Evolutionary conservation across 2,329 filamentous ascomycete genomes (phyloP), one percentile per base, ranked within the genome.

Genomic region (Aureobasidium sp.): DNA sequence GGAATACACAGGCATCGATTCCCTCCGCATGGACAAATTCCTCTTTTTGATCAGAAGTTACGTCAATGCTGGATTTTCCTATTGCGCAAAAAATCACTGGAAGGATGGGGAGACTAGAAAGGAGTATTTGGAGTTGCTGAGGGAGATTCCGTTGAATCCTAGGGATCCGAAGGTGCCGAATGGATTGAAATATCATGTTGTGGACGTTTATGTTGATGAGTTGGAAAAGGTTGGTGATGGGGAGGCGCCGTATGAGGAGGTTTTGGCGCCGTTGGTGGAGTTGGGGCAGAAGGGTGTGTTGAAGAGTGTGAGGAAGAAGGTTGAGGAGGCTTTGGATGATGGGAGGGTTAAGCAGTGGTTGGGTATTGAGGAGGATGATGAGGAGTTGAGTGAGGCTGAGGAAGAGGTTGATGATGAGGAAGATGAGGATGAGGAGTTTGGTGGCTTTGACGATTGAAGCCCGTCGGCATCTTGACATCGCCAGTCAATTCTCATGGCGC

Each of bases 161-260:
- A 73, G 70, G 62, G 77, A 82, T 67, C 68, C 70, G 57, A 86
- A 84, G 69, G 84, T 95, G 1, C 89, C 93, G 0, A 89, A 94
- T 68, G 94, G 94, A 0, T 72, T 99, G 73, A 79, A 91, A 65
- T 86, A 96, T 74, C 94, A 99, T 75, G 83, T 92, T 15, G 75
- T 96, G 65, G 94, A 99, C 77, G 83, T 97, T 60, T 97, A 89
- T 85, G 83, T 96, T 9, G 94, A 97, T 73, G 92, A 97, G 80
- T 75, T 92, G 69, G 89, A 92, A 74, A 87, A 86, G 70, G 83
- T 85, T 37, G 83, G 86, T 59, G 79, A 82, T 39, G 83, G 86
- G 59, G 79, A 83, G 39, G 70, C 73, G 60, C 72, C 71, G 42
- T 68, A 87, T 27, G 76, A 80, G 62, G 72, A 70, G 36, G 65